Percentiles rank a stretch among this genome's conserved stretches.
Evolutionary conservation across 2,329 filamentous ascomycete species (phyloP).

Genomic region (Aspergillus proliferans): DNA sequence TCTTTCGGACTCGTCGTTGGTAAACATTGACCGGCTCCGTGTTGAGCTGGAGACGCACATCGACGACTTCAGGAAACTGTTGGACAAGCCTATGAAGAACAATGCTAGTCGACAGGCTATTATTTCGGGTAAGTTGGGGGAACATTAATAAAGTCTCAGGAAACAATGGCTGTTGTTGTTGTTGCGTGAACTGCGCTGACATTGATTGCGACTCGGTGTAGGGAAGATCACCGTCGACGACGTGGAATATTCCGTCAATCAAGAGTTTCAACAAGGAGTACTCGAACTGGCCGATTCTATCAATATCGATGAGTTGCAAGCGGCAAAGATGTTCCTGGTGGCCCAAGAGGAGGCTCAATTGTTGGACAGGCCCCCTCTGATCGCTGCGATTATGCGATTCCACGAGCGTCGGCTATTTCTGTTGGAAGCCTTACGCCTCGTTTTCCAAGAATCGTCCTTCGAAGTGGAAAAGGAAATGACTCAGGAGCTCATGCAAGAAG

Average conservation of each 20-base stretch:
- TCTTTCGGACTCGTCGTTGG: conserved; percentile 63
- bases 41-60: conserved; percentile 60
- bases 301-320: conserved; percentile 82
- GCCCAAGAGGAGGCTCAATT: conserved; percentile 63
- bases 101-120: conserved; percentile 68
- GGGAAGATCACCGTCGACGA: conserved; percentile 70
- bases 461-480: conserved; percentile 54
- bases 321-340: conserved; percentile 68
- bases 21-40: conserved; percentile 63
- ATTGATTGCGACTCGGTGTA: conserved; percentile 29
- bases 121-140: conserved; percentile 52
- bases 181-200: conserved; percentile 12
- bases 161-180: neutral
- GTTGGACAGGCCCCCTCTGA: conserved; percentile 66
- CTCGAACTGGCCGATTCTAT: conserved; percentile 80
- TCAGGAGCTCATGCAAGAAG: conserved; percentile 50
- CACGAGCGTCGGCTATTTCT: conserved; percentile 79
- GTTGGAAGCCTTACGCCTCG: conserved; percentile 74
- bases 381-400: conserved; percentile 78
- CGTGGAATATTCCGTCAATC: conserved; percentile 72
- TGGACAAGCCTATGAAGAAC: conserved; percentile 70
- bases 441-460: conserved; percentile 60
- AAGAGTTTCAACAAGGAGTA: conserved; percentile 76
- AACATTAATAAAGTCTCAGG: neutral
- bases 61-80: conserved; percentile 61